A percentile compares a stretch with the other conserved stretches of the same genome.
Evolutionary conservation across 768 basidiomycete genomes (phyloP).

Genomic region (Boletales sp.): DNA sequence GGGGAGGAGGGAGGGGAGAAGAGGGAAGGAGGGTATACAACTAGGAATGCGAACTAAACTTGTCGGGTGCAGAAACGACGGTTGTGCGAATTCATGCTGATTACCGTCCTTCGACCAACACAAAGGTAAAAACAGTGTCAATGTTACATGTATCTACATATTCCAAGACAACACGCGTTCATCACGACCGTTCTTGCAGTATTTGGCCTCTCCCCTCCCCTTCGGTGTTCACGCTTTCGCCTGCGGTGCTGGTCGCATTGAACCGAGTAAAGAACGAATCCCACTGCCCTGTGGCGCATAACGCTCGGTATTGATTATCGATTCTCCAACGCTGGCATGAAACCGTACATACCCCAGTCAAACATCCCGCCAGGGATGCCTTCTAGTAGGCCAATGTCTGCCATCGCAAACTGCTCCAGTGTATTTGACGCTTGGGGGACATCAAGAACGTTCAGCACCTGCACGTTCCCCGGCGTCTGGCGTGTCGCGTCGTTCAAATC

Average conservation of each 20-base stretch:
- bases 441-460: slow-evolving; percentile 76
- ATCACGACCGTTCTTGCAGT: background rate
- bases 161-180: background rate
- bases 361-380: slow-evolving; percentile 84
- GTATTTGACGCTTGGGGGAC: slow-evolving; percentile 50
- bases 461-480: slow-evolving; percentile 49
- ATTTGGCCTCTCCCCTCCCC: background rate
- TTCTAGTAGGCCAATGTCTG: slow-evolving; percentile 68
- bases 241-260: slow-evolving; percentile 12
- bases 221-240: background rate
- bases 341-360: slow-evolving; percentile 68
- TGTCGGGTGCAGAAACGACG: background rate
- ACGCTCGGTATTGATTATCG: background rate
- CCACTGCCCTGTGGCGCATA: slow-evolving; percentile 61
- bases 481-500: slow-evolving; percentile 56
- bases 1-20: background rate
- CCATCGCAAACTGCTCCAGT: slow-evolving; percentile 62
- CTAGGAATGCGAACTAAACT: slow-evolving; percentile 14
- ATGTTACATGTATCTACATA: slow-evolving; percentile 19
- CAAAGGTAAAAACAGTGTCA: background rate
- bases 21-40: slow-evolving; percentile 22
- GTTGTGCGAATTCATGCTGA: background rate
- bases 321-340: background rate
- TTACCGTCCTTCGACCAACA: slow-evolving; percentile 5
- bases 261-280: slow-evolving; percentile 76